These are phyloP conservation scores for Apophysomyces sp. DNA, from an alignment of 371 early-diverging fungal species.

Conservation along the genomic window DNA sequence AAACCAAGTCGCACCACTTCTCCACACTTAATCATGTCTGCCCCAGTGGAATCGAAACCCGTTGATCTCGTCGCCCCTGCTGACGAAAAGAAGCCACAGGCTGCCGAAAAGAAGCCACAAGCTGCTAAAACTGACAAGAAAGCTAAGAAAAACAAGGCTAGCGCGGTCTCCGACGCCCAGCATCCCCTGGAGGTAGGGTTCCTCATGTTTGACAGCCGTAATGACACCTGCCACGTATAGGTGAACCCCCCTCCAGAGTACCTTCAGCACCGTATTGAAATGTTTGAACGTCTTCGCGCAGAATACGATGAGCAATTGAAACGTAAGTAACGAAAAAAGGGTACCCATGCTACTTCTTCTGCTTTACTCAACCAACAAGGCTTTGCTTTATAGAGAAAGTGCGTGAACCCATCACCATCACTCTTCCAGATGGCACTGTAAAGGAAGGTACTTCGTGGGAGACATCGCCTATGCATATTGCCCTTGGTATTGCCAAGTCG, in stretches of 20 bases:
- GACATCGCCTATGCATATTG: conserved; percentile 96
- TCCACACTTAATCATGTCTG: conserved; percentile 42
- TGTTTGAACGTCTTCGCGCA: conserved; percentile 88
- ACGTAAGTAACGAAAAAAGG: conserved; percentile 48
- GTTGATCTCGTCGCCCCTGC: conserved; percentile 2
- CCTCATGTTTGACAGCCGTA: neutral
- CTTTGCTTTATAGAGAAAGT: conserved; percentile 63
- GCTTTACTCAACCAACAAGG: neutral
- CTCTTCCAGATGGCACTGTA: conserved; percentile 86
- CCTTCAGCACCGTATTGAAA: conserved; percentile 83
- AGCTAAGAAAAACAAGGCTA: conserved; percentile 51
- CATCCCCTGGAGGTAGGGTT: conserved; percentile 58
- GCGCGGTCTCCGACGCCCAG: conserved; percentile 44
- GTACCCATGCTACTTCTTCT: conserved; percentile 6
- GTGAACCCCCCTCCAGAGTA: conserved; percentile 77
- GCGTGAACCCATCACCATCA: conserved; percentile 84
- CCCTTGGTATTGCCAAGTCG: conserved; percentile 83
- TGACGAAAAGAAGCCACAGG: conserved; percentile 6
- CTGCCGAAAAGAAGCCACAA: conserved; percentile 11
- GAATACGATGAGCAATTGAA: conserved; percentile 78
- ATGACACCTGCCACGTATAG: conserved; percentile 23
- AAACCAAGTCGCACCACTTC: neutral
- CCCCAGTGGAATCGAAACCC: conserved; percentile 22
- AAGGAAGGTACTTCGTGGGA: conserved; percentile 94
- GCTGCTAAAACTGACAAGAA: conserved; percentile 17